These are phyloP conservation scores for Diaporthe destruens DNA, from an alignment of 2,329 filamentous ascomycete species.

Conservation along the genomic window DNA sequence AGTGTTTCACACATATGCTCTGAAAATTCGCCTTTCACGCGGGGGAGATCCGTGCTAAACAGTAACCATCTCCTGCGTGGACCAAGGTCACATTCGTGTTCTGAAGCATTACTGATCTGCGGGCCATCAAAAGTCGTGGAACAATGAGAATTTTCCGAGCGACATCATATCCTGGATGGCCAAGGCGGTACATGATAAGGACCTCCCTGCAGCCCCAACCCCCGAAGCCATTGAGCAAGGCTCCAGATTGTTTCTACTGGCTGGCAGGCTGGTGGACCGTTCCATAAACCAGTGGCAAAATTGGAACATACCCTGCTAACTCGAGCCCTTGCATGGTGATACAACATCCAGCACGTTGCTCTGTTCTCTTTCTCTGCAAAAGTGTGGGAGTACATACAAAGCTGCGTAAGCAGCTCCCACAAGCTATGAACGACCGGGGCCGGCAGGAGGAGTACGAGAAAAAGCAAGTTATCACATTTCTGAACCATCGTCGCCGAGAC, in stretches of 20 bases:
- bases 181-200: slow-evolving; percentile 27
- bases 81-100: background rate
- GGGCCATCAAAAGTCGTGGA: slow-evolving; percentile 7
- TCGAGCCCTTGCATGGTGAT: slow-evolving; percentile 5
- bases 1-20: background rate
- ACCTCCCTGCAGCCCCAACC: slow-evolving; percentile 25
- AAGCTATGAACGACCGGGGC: background rate
- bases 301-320: background rate
- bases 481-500: slow-evolving; percentile 38
- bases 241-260: slow-evolving; percentile 19
- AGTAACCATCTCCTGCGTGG: background rate
- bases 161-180: slow-evolving; percentile 34
- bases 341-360: slow-evolving; percentile 13
- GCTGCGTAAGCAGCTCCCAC: slow-evolving; percentile 12
- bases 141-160: slow-evolving; percentile 24
- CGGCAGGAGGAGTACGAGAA: slow-evolving; percentile 31
- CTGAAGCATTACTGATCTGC: background rate
- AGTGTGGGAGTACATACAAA: slow-evolving; percentile 18
- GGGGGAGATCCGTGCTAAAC: slow-evolving; percentile 14
- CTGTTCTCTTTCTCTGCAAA: slow-evolving; percentile 25
- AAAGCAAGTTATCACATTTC: slow-evolving; percentile 17
- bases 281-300: background rate
- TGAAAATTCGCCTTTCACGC: slow-evolving; percentile 12
- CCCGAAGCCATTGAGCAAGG: slow-evolving; percentile 23
- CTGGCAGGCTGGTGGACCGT: slow-evolving; percentile 16